A percentile compares a stretch with the other conserved stretches of the same genome.
phyloP scores from a whole-genome alignment of 2,329 filamentous ascomycete species.

The Ustilaginoidea virens region DNA sequence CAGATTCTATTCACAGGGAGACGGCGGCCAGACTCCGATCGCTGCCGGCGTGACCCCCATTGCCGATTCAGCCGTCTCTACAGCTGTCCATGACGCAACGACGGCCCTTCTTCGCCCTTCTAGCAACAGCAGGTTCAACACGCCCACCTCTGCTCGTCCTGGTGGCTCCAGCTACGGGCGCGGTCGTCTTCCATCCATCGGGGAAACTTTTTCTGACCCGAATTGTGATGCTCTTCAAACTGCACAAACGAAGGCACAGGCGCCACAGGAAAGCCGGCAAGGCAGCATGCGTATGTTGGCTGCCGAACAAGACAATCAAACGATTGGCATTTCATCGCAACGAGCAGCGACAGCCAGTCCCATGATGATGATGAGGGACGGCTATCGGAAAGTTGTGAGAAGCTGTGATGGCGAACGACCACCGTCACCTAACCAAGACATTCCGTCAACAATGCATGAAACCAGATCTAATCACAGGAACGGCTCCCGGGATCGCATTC shows the following conservation, averaged over 20 bases:
- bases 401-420: slow-evolving; percentile 27
- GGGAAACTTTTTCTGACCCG: slow-evolving; percentile 32
- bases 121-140: slow-evolving; percentile 53
- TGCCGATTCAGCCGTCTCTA: slow-evolving; percentile 52
- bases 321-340: slow-evolving; percentile 32
- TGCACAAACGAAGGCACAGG: slow-evolving; percentile 10
- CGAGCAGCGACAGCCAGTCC: slow-evolving; percentile 55
- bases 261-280: slow-evolving; percentile 13
- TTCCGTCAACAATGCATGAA: slow-evolving; percentile 45
- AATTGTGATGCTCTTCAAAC: slow-evolving; percentile 15
- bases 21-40: slow-evolving; percentile 56
- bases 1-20: slow-evolving; percentile 43
- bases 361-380: slow-evolving; percentile 46
- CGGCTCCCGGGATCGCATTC: slow-evolving; percentile 65
- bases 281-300: slow-evolving; percentile 22
- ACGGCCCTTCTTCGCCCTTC: slow-evolving; percentile 55
- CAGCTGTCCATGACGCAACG: slow-evolving; percentile 47
- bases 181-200: slow-evolving; percentile 62
- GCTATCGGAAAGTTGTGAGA: slow-evolving; percentile 19
- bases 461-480: slow-evolving; percentile 44
- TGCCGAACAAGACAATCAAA: slow-evolving; percentile 25
- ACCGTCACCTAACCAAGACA: slow-evolving; percentile 45
- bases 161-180: slow-evolving; percentile 45
- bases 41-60: slow-evolving; percentile 80
- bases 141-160: slow-evolving; percentile 46